These are phyloP conservation scores for Angophora floribunda DNA, from an alignment of 345 rosid genomes.

Conservation along the genomic window DNA sequence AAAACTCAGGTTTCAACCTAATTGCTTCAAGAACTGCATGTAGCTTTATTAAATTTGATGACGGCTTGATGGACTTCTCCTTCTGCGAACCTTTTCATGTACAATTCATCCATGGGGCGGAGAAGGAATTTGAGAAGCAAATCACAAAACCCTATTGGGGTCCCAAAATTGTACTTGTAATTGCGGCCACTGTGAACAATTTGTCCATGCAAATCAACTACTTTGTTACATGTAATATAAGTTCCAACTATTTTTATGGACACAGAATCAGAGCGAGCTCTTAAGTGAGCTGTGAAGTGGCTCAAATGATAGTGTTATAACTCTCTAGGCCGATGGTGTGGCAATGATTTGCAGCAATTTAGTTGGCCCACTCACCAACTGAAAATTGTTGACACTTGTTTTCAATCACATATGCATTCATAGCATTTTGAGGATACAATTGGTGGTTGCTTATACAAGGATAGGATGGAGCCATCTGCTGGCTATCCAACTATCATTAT, in stretches of 20 bases:
- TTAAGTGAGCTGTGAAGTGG: neutral
- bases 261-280: neutral
- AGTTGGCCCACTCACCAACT: neutral
- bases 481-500: neutral
- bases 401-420: neutral
- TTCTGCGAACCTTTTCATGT: neutral
- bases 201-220: neutral
- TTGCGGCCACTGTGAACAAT: neutral
- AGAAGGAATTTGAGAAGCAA: neutral
- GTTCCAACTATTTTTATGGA: neutral
- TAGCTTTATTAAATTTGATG: neutral
- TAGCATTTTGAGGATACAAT: neutral
- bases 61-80: neutral
- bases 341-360: neutral
- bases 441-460: neutral
- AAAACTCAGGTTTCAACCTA: neutral
- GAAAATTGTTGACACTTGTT: neutral
- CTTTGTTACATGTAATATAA: neutral
- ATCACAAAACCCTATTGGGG: neutral
- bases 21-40: neutral
- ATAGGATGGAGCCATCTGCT: neutral
- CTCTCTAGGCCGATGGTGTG: neutral
- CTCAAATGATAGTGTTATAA: neutral
- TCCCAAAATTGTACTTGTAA: neutral
- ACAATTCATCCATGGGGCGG: neutral